Evolutionary conservation across 768 basidiomycete genomes (phyloP), one percentile per base, ranked within the genome.

Genomic region (Auriscalpium vulgare): DNA sequence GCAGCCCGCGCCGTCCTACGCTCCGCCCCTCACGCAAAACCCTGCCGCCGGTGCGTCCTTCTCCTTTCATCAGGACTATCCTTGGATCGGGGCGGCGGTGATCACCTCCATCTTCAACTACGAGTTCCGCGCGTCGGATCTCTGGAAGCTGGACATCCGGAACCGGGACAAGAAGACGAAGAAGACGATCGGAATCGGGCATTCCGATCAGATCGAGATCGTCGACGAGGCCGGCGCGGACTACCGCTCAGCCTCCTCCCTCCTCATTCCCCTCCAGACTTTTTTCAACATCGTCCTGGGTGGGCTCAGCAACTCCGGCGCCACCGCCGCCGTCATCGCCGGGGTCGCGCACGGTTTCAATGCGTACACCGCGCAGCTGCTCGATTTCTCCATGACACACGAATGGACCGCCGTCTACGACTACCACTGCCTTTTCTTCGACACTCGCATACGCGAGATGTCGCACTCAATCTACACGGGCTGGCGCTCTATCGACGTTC

Each of bases 261-360:
- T 64, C 46, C 34, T 55, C 51, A 40, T 56, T 2, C 63, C 63
- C 37, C 58, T 64, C 52, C 34, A 19, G n/a, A 60, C 51, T 37
- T 59, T 56, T 47, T 61, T 61, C 59, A 16, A 37, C 14, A 50
- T 61, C 36, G 11, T 43, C 2, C 58, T 61, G 38, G 38, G 40
- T 1, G 55, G 16, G 21, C 34, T 44, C 46, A 17, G 47, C 47
- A 34, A 21, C 40, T 34, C 59, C 10, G 34, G 43, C 29, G 21
- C 58, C 35, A 40, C 23, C 19, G 14, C 29, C 4, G 38, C 23
- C 4, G 53, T 36, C 16, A 36, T 57, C 1, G 40, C 17, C 43
- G 35, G 23, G 8, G 38, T 50, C 2, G 35, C 48, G 13, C 7
- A 7, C 13, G 55, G 55, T 44, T 16, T 37, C 50, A 37, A 8